These are phyloP conservation scores for Ustilago loliicola DNA, from an alignment of 1,284 basidiomycete genomes.

Conservation along the genomic window DNA sequence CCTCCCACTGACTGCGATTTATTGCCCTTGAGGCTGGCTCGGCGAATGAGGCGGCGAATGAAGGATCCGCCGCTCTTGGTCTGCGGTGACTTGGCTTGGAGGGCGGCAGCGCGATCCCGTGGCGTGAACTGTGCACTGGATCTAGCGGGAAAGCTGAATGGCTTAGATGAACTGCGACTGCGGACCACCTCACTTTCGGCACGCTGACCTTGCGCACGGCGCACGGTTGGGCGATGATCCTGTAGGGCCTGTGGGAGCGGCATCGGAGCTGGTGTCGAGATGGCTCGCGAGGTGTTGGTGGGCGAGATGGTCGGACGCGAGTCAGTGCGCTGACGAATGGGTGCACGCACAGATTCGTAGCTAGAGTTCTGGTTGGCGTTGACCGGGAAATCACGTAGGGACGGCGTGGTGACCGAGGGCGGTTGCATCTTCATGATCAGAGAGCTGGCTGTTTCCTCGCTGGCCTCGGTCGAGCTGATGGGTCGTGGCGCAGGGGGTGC, in stretches of 20 bases:
- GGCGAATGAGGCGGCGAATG: constrained; percentile 47
- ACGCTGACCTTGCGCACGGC: constrained; percentile 38
- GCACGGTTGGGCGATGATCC: constrained; percentile 37
- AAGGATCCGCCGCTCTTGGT: constrained; percentile 29
- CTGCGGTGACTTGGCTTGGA: constrained; percentile 9
- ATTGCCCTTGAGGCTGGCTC: constrained; percentile 43
- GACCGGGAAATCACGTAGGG: constrained; percentile 42
- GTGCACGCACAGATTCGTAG: constrained; percentile 33
- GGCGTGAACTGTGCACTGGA: constrained; percentile 38
- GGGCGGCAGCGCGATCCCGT: constrained; percentile 17
- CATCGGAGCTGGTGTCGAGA: constrained; percentile 40
- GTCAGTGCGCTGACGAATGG: constrained; percentile 40
- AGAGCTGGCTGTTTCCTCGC: constrained; percentile 32
- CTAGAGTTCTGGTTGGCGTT: constrained; percentile 29
- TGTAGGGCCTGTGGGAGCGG: constrained; percentile 35
- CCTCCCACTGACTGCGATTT: constrained; percentile 43
- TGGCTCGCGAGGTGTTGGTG: constrained; percentile 30
- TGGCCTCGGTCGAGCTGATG: constrained; percentile 19
- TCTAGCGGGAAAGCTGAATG: constrained; percentile 42
- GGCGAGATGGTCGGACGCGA: constrained; percentile 47
- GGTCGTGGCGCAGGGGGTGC: constrained; percentile 12
- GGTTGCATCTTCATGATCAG: constrained; percentile 48
- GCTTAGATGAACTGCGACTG: constrained; percentile 30
- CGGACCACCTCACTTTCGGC: constrained; percentile 49
- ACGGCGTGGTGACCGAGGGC: constrained; percentile 25